Evolutionary conservation across 257 asterid species (phyloP).

Genomic region (Nicotiana sylvestris): DNA sequence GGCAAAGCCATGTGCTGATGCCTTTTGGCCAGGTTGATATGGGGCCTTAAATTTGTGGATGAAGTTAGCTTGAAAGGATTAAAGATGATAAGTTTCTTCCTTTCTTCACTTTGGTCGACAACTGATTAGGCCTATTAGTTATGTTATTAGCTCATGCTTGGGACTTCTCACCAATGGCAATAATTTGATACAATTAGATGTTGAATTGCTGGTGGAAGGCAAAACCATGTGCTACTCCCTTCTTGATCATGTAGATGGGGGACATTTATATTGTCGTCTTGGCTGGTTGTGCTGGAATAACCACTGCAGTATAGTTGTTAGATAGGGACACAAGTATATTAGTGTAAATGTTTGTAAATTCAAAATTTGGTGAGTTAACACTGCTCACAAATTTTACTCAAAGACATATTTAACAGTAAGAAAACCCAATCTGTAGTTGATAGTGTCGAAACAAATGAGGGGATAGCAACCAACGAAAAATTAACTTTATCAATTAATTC

Average conservation of each 20-base stretch:
- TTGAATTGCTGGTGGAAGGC: background rate
- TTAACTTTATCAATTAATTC: no score
- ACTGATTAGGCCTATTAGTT: background rate
- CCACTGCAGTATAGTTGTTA: background rate
- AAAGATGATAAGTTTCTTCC: background rate
- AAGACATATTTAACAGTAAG: background rate
- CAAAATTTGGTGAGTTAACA: background rate
- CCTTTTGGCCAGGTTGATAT: background rate
- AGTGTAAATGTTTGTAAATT: background rate
- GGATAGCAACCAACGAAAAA: background rate
- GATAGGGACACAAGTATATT: background rate
- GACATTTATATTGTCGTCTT: background rate
- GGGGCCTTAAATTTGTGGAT: background rate
- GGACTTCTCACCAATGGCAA: background rate
- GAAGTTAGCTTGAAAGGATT: background rate
- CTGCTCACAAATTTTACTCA: background rate
- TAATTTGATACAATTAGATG: background rate
- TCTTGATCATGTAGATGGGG: background rate
- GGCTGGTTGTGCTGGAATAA: background rate
- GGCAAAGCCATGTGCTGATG: background rate
- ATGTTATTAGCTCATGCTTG: background rate
- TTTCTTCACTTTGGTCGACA: background rate
- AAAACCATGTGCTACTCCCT: background rate
- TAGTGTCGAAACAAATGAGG: background rate
- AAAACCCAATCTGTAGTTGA: background rate